Percentiles rank a stretch among this genome's conserved stretches.
These are phyloP conservation scores for Bryopsis sp. DNA, from an alignment of 139 green algal species.

Conservation along the genomic window DNA sequence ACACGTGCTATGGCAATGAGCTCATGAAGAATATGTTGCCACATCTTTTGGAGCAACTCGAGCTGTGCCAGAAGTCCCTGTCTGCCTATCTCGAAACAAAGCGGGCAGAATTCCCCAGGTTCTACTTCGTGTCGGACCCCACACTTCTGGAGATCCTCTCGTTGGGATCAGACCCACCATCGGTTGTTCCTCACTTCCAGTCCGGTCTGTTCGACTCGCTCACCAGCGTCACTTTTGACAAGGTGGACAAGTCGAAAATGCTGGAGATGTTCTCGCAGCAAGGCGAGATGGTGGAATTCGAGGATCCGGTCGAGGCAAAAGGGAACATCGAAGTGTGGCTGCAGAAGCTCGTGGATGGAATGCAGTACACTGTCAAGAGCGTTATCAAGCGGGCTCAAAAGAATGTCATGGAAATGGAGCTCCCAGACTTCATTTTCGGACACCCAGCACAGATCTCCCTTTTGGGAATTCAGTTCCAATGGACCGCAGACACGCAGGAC, in stretches of 20 bases:
- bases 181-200: slow-evolving; percentile 91
- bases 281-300: slow-evolving; percentile 61
- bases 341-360: slow-evolving; percentile 84
- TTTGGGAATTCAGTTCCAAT: slow-evolving; percentile 91
- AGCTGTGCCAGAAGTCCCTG: slow-evolving; percentile 91
- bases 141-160: slow-evolving; percentile 95
- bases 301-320: slow-evolving; percentile 57
- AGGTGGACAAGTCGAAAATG: slow-evolving; percentile 79
- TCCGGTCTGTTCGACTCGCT: slow-evolving; percentile 90
- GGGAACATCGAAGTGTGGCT: slow-evolving; percentile 95
- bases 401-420: slow-evolving; percentile 70
- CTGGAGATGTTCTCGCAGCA: slow-evolving; percentile 85
- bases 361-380: slow-evolving; percentile 79
- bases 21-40: slow-evolving; percentile 86
- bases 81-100: slow-evolving; percentile 91
- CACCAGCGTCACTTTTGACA: slow-evolving; percentile 82
- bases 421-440: slow-evolving; percentile 82
- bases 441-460: slow-evolving; percentile 80
- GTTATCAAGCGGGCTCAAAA: slow-evolving; percentile 65
- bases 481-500: slow-evolving; percentile 84
- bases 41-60: slow-evolving; percentile 86
- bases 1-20: slow-evolving; percentile 75
- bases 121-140: slow-evolving; percentile 96
- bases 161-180: slow-evolving; percentile 78
- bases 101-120: slow-evolving; percentile 87